Conservation (phyloP, 768 basidiomycete genomes). For the Trametes gibbosa region DNA sequence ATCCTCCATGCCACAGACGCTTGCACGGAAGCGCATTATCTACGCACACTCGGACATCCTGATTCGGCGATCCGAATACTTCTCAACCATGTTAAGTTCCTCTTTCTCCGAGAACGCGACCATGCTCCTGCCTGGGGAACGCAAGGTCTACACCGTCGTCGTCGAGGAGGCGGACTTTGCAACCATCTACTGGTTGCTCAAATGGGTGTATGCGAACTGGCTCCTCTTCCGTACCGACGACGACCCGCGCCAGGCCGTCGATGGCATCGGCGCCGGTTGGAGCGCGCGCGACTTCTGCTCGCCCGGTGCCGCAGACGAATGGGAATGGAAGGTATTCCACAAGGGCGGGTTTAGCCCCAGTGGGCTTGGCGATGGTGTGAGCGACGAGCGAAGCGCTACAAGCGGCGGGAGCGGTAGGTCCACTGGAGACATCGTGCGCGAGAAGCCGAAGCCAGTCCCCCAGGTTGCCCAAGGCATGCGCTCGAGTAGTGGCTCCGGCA, state of each 20-base stretch:
- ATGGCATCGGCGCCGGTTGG: constrained; percentile 67
- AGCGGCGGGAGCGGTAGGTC: constrained; percentile 49
- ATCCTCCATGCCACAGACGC: constrained; percentile 40
- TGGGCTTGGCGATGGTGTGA: constrained; percentile 25
- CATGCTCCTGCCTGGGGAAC: constrained; percentile 38
- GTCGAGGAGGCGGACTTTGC: constrained; percentile 78
- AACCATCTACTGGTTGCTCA: constrained; percentile 76
- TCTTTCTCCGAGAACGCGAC: constrained; percentile 60
- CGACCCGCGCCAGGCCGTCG: constrained; percentile 64
- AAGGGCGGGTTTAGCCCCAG: constrained; percentile 38
- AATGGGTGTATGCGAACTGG: constrained; percentile 77
- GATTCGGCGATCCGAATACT: constrained; percentile 72
- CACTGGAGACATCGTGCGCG: constrained; percentile 15
- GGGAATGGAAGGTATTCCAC: constrained; percentile 68
- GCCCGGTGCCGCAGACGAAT: constrained; percentile 45
- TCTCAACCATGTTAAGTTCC: constrained; percentile 69
- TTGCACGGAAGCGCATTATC: constrained; percentile 68
- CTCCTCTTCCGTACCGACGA: constrained; percentile 66
- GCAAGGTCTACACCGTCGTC: constrained; percentile 62
- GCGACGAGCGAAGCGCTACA: constrained; percentile 47
- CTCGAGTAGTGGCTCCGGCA: neutral
- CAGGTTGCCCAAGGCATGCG: constrained; percentile 5
- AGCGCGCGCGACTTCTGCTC: constrained; percentile 54
- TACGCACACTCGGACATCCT: constrained; percentile 82
- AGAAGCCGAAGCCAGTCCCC: constrained; percentile 14